Evolutionary conservation across 352 stramenopile genomes (phyloP), one percentile per base, ranked within the genome.

Genomic region (Halophytophthora polymorphica): DNA sequence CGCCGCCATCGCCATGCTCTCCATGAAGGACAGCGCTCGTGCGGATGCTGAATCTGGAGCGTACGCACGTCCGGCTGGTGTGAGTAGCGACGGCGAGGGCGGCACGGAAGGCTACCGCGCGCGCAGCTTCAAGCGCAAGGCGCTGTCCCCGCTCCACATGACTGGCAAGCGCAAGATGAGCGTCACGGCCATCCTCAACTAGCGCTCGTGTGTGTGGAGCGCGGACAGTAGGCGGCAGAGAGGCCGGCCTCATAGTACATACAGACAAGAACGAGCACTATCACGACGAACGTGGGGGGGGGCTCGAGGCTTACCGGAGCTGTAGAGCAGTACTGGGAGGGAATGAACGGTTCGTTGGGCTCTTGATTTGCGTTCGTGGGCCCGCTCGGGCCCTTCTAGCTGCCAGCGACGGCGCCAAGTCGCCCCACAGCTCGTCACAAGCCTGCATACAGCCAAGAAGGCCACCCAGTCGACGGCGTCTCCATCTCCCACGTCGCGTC

Each of bases 121-220:
- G 10, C 70, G 61, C 5, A 71, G 48, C 31, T 62, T 66, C 33
- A 89, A 87, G 66, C 80, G 82, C 46, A 90, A 92, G 56, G 82
- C 79, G 14, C 86, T 66, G 37, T 74, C 67, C n/a, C 77, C 77
- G 25, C 56, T 90, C 42, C 38, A 70, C 36, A 62, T 78, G 61
- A 65, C 70, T 50, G 56, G 80, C 35, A 93, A 90, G 73, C 77
- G 83, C 61, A 94, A 94, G 64, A 94, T 94, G 84, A 91, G 82
- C 47, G 83, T 94, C 38, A 84, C 84, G 15, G 86, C 82, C 39
- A 92, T 94, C 70, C 74, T 94, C 50, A 94, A 94, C 66, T 94
- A 79, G 60, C 33, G 15, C 3, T 10, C 11, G 25, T 8, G 25
- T 31, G 25, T 8, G 25, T 31, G 4, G 25, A 31, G 25, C 25